Percentiles rank a stretch among this genome's conserved stretches.
Conservation (phyloP, 2,329 filamentous ascomycete genomes). For the Colletotrichum euphorbiae region DNA sequence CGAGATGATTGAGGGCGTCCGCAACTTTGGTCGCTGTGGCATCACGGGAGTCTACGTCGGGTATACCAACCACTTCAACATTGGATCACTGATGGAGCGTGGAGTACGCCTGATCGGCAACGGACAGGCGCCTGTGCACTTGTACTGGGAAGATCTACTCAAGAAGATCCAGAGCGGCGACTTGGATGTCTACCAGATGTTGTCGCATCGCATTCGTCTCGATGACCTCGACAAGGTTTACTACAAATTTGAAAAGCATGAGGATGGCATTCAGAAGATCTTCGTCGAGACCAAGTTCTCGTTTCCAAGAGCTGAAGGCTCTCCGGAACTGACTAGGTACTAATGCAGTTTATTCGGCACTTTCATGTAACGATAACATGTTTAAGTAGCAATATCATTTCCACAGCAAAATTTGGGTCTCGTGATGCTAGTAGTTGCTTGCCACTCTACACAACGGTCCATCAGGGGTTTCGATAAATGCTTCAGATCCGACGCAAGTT, state of each 20-base stretch:
- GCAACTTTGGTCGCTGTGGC: slow-evolving; percentile 78
- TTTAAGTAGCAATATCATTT: no score
- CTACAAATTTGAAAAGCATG: slow-evolving; percentile 67
- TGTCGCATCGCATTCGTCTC: slow-evolving; percentile 80
- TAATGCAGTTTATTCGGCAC: slow-evolving; percentile 21
- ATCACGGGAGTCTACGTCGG: slow-evolving; percentile 79
- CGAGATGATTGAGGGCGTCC: slow-evolving; percentile 81
- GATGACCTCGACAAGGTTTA: slow-evolving; percentile 79
- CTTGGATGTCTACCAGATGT: slow-evolving; percentile 82
- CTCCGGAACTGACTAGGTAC: slow-evolving; percentile 58
- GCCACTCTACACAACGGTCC: slow-evolving; percentile 39
- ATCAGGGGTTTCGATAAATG: slow-evolving; percentile 43
- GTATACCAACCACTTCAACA: slow-evolving; percentile 83
- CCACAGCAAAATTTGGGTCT: no score
- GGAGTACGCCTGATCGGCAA: slow-evolving; percentile 82
- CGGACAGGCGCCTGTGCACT: slow-evolving; percentile 78
- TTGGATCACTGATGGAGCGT: slow-evolving; percentile 86
- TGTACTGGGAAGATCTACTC: slow-evolving; percentile 86
- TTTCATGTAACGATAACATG: no score
- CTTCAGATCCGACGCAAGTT: slow-evolving; percentile 54
- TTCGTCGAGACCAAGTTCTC: slow-evolving; percentile 73
- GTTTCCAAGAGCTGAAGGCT: slow-evolving; percentile 56
- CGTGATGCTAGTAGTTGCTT: background rate
- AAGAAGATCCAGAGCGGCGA: slow-evolving; percentile 73
- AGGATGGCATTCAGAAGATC: slow-evolving; percentile 85